Conservation (phyloP, 2,329 filamentous ascomycete species). For the Fusarium veterinarium region DNA sequence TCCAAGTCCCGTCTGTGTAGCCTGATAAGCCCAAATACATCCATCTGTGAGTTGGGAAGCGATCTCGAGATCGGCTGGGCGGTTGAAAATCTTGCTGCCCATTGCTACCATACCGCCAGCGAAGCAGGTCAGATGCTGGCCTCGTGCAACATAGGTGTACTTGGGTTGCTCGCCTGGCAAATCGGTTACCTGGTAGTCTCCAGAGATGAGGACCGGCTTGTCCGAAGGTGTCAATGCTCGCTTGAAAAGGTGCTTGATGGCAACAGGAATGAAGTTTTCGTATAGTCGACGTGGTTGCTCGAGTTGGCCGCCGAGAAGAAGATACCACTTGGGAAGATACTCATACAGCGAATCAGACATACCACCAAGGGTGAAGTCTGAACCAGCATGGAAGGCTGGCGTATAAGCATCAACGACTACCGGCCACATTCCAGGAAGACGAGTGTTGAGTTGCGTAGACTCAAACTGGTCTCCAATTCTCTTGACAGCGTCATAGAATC, state of each 20-base stretch:
- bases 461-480: constrained; percentile 68
- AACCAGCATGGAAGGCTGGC: constrained; percentile 41
- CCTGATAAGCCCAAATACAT: constrained; percentile 71
- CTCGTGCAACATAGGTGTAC: constrained; percentile 51
- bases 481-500: constrained; percentile 71
- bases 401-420: constrained; percentile 59
- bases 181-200: constrained; percentile 56
- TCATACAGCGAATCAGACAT: constrained; percentile 70
- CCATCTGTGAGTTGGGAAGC: constrained; percentile 70
- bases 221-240: constrained; percentile 70
- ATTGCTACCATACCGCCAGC: constrained; percentile 75
- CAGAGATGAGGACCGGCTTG: constrained; percentile 71
- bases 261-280: constrained; percentile 56
- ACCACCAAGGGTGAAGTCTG: constrained; percentile 66
- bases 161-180: constrained; percentile 39
- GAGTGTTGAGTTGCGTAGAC: constrained; percentile 62
- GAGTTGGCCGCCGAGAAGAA: constrained; percentile 71
- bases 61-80: constrained; percentile 65
- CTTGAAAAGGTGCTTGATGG: constrained; percentile 71
- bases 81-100: constrained; percentile 67
- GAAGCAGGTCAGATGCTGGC: constrained; percentile 73
- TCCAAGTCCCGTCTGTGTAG: constrained; percentile 67
- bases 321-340: constrained; percentile 75
- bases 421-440: constrained; percentile 73
- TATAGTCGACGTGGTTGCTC: constrained; percentile 49